These are phyloP conservation scores for Hirschfeldia incana DNA, from an alignment of 345 rosid genomes.

Conservation along the genomic window DNA sequence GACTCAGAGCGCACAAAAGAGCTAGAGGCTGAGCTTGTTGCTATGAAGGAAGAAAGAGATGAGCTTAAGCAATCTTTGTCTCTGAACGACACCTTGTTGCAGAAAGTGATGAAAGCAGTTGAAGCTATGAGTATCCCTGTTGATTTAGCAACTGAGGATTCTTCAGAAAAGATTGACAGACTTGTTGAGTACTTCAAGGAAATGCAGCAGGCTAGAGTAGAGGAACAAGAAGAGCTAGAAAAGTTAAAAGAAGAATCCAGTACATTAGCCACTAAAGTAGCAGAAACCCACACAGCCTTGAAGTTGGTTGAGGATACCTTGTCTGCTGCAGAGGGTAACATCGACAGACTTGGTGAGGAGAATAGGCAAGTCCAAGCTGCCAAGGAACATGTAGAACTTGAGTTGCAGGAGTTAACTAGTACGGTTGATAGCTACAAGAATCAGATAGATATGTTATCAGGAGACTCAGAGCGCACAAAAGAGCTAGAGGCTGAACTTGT, in stretches of 20 bases:
- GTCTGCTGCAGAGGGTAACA: constrained; percentile 49
- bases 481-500: constrained; percentile 67
- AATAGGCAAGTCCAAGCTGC: constrained; percentile 52
- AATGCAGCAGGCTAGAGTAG: constrained; percentile 53
- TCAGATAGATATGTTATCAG: constrained; percentile 56
- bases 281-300: constrained; percentile 49
- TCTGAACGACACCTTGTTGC: constrained; percentile 58
- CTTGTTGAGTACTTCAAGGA: constrained; percentile 58
- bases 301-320: constrained; percentile 59
- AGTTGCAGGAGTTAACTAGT: constrained; percentile 57
- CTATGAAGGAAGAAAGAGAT: constrained; percentile 53
- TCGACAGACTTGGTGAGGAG: constrained; percentile 53
- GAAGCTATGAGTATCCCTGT: constrained; percentile 55
- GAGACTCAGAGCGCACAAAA: constrained; percentile 51
- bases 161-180: constrained; percentile 62
- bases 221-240: constrained; percentile 53
- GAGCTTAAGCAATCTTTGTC: constrained; percentile 58
- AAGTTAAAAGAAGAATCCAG: constrained; percentile 51
- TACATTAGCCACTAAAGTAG: constrained; percentile 46
- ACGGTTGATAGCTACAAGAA: constrained; percentile 51
- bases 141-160: constrained; percentile 50
- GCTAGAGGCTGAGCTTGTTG: constrained; percentile 66
- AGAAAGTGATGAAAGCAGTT: constrained; percentile 50
- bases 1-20: constrained; percentile 52
- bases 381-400: constrained; percentile 53